Conservation (phyloP, 1,284 basidiomycete species). For the Quambalaria eucalypti region DNA sequence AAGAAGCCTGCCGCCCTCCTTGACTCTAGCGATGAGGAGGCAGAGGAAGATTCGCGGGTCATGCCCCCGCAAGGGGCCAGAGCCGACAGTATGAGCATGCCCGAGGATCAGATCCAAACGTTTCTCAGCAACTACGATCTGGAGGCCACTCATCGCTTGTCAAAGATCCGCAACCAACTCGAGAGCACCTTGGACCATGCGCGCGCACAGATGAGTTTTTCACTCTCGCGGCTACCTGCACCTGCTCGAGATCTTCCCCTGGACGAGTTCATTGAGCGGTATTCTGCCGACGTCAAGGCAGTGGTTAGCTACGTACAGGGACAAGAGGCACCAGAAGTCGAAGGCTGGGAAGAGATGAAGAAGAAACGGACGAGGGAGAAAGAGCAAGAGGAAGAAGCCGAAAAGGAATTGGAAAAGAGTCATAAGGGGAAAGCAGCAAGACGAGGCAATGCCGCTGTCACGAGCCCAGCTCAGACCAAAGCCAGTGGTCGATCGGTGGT, state of each 20-base stretch:
- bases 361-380: slow-evolving; percentile 14
- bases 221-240: slow-evolving; percentile 13
- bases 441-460: no score
- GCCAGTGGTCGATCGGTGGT: no score
- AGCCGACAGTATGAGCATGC: slow-evolving; percentile 6
- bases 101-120: slow-evolving; percentile 22
- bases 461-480: no score
- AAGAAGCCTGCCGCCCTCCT: not conserved
- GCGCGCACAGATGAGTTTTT: not conserved
- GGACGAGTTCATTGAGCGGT: slow-evolving; percentile 20
- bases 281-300: slow-evolving; percentile 19
- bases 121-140: slow-evolving; percentile 26
- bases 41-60: not conserved
- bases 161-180: slow-evolving; percentile 13
- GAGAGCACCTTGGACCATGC: slow-evolving; percentile 7
- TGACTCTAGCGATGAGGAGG: not conserved
- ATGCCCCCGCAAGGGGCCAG: no score
- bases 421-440: slow-evolving; percentile 3
- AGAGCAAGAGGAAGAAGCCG: slow-evolving; percentile 7
- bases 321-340: slow-evolving; percentile 13
- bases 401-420: slow-evolving; percentile 3
- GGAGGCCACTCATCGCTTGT: slow-evolving; percentile 8
- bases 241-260: slow-evolving; percentile 19
- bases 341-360: slow-evolving; percentile 27
- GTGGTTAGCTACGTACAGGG: slow-evolving; percentile 4